Conservation (phyloP, 1,284 basidiomycete genomes). For the Heterobasidion annosum region DNA sequence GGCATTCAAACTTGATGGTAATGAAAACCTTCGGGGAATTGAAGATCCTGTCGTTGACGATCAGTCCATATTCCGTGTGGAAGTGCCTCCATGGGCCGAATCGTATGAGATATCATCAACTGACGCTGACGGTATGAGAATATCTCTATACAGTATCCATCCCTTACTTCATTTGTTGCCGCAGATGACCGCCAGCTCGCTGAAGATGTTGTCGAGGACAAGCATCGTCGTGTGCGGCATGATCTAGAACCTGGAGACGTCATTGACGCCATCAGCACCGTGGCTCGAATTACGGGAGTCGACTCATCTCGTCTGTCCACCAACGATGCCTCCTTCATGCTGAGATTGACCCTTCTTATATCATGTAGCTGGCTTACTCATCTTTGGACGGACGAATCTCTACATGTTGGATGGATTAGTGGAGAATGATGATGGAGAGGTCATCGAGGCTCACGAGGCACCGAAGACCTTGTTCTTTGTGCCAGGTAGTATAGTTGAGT, state of each 20-base stretch:
- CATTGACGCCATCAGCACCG: conserved; percentile 85
- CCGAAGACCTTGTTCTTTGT: conserved; percentile 79
- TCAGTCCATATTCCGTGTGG: conserved; percentile 49
- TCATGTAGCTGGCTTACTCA: conserved; percentile 70
- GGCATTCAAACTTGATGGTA: conserved; percentile 41
- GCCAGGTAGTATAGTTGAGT: conserved; percentile 74
- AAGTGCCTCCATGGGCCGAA: conserved; percentile 75
- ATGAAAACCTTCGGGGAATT: conserved; percentile 43
- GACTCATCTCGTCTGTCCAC: conserved; percentile 73
- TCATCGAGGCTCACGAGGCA: conserved; percentile 84
- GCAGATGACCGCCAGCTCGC: conserved; percentile 41
- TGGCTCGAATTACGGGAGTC: conserved; percentile 79
- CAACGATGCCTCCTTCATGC: background rate
- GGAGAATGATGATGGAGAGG: conserved; percentile 79
- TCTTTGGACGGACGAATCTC: conserved; percentile 77
- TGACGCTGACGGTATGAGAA: conserved; percentile 45
- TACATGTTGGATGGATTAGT: conserved; percentile 94
- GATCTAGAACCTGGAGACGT: conserved; percentile 86
- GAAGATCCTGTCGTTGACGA: conserved; percentile 51
- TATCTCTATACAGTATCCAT: background rate
- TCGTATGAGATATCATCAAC: conserved; percentile 65
- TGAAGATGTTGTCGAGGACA: conserved; percentile 72
- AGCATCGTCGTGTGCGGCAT: conserved; percentile 71
- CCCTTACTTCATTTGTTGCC: background rate
- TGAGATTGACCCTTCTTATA: background rate